phyloP scores from a whole-genome alignment of 192 early-diverging fungal genomes.

The Gigaspora rosea region DNA sequence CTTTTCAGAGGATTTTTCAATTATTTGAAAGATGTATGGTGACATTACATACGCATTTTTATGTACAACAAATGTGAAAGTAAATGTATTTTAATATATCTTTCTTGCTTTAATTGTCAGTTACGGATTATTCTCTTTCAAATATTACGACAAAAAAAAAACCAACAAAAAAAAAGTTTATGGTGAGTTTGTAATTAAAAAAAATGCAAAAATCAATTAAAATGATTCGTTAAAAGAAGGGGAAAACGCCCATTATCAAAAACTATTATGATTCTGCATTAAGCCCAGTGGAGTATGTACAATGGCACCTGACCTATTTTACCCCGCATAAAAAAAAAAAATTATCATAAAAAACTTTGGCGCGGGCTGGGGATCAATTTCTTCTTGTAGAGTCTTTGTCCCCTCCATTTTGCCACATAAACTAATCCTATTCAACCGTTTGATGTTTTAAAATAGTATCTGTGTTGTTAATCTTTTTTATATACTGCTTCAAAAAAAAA shows the following conservation, averaged over 20 bases:
- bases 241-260: constrained; percentile 6
- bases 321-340: constrained; percentile 26
- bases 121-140: background rate
- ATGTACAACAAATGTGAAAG: too few species aligned
- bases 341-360: background rate
- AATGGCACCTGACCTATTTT: constrained; percentile 23
- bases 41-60: too few species aligned
- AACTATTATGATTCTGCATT: constrained; percentile 10
- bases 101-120: background rate
- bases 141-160: too few species aligned
- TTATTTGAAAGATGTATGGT: too few species aligned
- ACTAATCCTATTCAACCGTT: background rate
- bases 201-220: background rate
- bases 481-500: constrained; percentile 16
- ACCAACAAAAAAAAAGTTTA: too few species aligned
- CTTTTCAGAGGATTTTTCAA: too few species aligned
- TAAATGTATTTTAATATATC: too few species aligned
- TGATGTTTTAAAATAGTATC: background rate
- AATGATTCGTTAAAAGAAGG: background rate
- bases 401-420: background rate
- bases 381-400: constrained; percentile 18
- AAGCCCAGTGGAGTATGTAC: background rate
- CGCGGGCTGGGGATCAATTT: constrained; percentile 21
- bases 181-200: too few species aligned
- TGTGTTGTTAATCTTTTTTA: background rate